Percentiles rank a stretch among this genome's conserved stretches.
Evolutionary conservation across 495 filamentous ascomycete species (phyloP).

Genomic region (Aspergillus cristatus): DNA sequence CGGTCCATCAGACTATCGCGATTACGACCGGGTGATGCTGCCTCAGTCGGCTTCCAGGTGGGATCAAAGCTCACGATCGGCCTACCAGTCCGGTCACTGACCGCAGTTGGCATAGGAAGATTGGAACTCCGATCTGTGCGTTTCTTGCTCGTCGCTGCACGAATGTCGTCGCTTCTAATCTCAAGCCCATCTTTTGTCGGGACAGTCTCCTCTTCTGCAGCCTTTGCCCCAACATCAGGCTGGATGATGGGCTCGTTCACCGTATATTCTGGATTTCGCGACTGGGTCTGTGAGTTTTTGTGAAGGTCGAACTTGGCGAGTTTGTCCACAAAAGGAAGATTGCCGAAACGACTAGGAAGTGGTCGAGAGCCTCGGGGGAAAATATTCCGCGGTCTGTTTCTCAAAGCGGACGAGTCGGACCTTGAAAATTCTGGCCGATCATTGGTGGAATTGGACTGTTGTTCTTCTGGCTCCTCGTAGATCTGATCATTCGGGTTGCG

Average conservation of each 20-base stretch:
- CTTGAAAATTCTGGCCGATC: slow-evolving; percentile 22
- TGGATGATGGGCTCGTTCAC: slow-evolving; percentile 44
- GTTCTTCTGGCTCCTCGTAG: slow-evolving; percentile 68
- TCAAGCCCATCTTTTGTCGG: slow-evolving; percentile 65
- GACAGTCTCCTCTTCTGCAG: slow-evolving; percentile 16
- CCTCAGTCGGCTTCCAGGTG: slow-evolving; percentile 58
- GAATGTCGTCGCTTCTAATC: slow-evolving; percentile 76
- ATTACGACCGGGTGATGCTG: slow-evolving; percentile 10
- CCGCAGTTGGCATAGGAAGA: slow-evolving; percentile 73
- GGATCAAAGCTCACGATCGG: slow-evolving; percentile 90
- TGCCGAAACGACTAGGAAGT: slow-evolving; percentile 28
- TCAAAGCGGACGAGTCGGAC: slow-evolving; percentile 43
- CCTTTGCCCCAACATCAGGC: slow-evolving; percentile 12
- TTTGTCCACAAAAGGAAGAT: slow-evolving; percentile 43
- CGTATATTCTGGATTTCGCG: slow-evolving; percentile 62
- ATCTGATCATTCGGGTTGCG: slow-evolving; percentile 67
- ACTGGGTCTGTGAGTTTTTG: slow-evolving; percentile 67
- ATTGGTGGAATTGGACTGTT: slow-evolving; percentile 20
- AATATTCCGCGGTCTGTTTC: slow-evolving; percentile 46
- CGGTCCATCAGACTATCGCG: slow-evolving; percentile 5
- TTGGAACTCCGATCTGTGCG: slow-evolving; percentile 76
- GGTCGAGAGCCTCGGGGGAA: slow-evolving; percentile 42
- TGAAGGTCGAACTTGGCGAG: slow-evolving; percentile 64
- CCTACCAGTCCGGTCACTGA: slow-evolving; percentile 74
- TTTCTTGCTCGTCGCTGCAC: slow-evolving; percentile 81